Evolutionary conservation across 2,329 filamentous ascomycete species (phyloP), one percentile per base, ranked within the genome.

Genomic region (Dactylonectria macrodidyma): DNA sequence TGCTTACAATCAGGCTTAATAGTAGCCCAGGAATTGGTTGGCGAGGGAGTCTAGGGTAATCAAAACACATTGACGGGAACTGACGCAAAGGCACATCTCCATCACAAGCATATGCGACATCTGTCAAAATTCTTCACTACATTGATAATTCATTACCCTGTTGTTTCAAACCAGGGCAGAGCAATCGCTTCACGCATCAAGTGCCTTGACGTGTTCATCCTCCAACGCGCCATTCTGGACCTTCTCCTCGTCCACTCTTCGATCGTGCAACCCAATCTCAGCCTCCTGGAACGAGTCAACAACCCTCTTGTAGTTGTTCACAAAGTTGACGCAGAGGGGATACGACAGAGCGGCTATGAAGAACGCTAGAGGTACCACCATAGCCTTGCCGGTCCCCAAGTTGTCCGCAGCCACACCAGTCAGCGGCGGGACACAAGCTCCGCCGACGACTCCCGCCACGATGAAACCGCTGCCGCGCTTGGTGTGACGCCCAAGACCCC

Each of bases 381-480:
- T 92, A 5, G 90, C 88, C 46, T 88, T 81, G 0, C 86, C 88
- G 3, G 90, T 92, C 48, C 86, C 81, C 66, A 89, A 84, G 62
- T 81, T 77, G 76, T 95, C 92, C 5, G 91, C 89, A 1, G 90
- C 91, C 9, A 86, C 88, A 38, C 92, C 93, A 2, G 92, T 87
- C 36, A 95, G 84, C 0, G 93, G 91, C 1, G 93, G 93, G 8
- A 95, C 91, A 36, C 89, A 87, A 2, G 93, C 93, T 65, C 93
- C 93, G 14, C 93, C 93, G 16, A 88, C 85, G 1, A 95, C 92
- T 71, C 91, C 92, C 5, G 85, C 91, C 2, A 94, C 87, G 65
- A 83, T 90, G 78, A 89, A 92, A 5, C 92, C 92, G 2, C 90
- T 91, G 1, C 93, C 93, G 67, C 92, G 88, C 84, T 95, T 95